Conservation (phyloP, 2,329 filamentous ascomycete species). For the Fusarium caatingaense region DNA sequence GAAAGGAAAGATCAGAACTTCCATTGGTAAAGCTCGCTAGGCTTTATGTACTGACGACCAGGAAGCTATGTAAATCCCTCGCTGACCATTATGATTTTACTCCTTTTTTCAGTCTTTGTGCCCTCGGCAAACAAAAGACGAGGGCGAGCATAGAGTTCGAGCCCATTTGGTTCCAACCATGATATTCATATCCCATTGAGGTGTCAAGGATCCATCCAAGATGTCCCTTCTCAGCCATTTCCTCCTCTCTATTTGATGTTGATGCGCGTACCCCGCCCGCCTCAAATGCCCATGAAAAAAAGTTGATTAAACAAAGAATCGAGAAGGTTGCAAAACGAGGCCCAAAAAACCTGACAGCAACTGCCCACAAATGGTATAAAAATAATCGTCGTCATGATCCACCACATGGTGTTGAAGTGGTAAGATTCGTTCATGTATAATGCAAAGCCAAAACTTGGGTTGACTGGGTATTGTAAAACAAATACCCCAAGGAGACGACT, state of each 20-base stretch:
- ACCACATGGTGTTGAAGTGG: constrained; percentile 47
- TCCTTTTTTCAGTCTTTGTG: constrained; percentile 43
- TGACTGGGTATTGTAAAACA: constrained; percentile 46
- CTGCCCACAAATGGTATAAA: constrained; percentile 34
- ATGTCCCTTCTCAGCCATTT: constrained; percentile 24
- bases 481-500: constrained; percentile 43
- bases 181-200: constrained; percentile 38
- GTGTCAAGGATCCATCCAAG: constrained; percentile 25
- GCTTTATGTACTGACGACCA: constrained; percentile 38
- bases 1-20: constrained; percentile 45
- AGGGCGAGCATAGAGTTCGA: constrained; percentile 31
- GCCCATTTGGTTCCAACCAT: constrained; percentile 35
- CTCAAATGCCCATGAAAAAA: constrained; percentile 34
- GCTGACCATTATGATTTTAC: constrained; percentile 41
- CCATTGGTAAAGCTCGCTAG: constrained; percentile 44
- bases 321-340: constrained; percentile 45
- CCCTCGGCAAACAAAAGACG: constrained; percentile 33
- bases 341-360: constrained; percentile 22
- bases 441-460: constrained; percentile 43
- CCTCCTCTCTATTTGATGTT: constrained; percentile 37
- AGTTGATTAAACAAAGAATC: constrained; percentile 46
- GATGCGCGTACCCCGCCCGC: constrained; percentile 34
- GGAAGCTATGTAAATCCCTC: constrained; percentile 45
- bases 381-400: constrained; percentile 35
- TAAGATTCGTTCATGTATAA: constrained; percentile 37